Conservation (phyloP, 2,329 filamentous ascomycete species). For the Atkinsonella texensis region DNA sequence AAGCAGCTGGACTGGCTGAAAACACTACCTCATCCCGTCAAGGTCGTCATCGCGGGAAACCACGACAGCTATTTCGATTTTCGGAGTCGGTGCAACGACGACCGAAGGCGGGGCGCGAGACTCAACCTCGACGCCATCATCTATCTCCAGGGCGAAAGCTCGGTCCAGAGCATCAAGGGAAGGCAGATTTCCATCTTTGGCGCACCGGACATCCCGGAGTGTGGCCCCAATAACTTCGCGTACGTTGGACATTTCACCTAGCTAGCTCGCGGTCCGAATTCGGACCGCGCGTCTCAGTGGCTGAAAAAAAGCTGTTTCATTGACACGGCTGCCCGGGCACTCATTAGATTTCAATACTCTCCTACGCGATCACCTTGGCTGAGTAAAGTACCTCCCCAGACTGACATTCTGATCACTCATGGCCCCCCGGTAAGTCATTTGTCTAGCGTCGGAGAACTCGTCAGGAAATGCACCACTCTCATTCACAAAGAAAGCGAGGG, state of each 20-base stretch:
- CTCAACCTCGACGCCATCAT: conserved; percentile 57
- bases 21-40: conserved; percentile 61
- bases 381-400: conserved; percentile 55
- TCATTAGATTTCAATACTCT: conserved; percentile 57
- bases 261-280: neutral
- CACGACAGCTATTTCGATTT: conserved; percentile 80
- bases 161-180: conserved; percentile 50
- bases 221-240: conserved; percentile 59
- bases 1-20: conserved; percentile 74
- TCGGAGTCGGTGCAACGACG: conserved; percentile 42
- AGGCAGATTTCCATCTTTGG: conserved; percentile 57
- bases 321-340: neutral
- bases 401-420: conserved; percentile 73
- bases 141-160: conserved; percentile 61
- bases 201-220: conserved; percentile 65
- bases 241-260: conserved; percentile 12
- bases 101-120: conserved; percentile 36
- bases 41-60: conserved; percentile 76
- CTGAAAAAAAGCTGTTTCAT: neutral
- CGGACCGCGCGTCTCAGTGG: neutral
- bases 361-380: conserved; percentile 57
- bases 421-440: conserved; percentile 48
- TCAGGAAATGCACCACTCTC: no score
- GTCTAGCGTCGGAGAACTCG: no score
- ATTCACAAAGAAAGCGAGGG: no score